These are phyloP conservation scores for Panus rudis DNA, from an alignment of 768 basidiomycete genomes.

Conservation along the genomic window DNA sequence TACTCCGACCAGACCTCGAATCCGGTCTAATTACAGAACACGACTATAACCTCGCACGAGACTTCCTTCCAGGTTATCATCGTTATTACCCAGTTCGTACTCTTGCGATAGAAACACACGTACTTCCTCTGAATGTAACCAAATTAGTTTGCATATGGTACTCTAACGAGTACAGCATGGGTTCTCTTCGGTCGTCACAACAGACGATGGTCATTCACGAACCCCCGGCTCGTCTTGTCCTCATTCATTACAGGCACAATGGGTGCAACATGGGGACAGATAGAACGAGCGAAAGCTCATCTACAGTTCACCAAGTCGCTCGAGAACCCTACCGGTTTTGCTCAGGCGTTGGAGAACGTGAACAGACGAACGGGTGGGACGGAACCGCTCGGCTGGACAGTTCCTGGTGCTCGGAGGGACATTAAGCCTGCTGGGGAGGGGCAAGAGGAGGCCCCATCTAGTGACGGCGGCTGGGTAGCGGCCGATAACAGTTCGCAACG, in stretches of 20 bases:
- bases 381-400: constrained; percentile 7
- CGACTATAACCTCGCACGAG: constrained; percentile 50
- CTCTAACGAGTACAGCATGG: too few relatives aligned
- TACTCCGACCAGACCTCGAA: constrained; percentile 47
- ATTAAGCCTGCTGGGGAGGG: constrained; percentile 7
- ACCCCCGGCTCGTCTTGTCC: too few relatives aligned
- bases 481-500: too few relatives aligned
- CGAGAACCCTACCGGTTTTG: constrained; percentile 24
- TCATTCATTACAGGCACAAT: too few relatives aligned
- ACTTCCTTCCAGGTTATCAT: constrained; percentile 46
- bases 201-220: too few relatives aligned
- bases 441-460: constrained; percentile 6
- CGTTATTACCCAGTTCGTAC: constrained; percentile 37
- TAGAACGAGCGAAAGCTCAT: constrained; percentile 20
- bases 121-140: too few relatives aligned
- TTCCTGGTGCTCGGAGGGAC: too few relatives aligned
- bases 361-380: constrained; percentile 15
- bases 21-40: constrained; percentile 40
- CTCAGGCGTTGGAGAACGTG: constrained; percentile 26
- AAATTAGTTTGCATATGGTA: too few relatives aligned
- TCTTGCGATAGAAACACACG: constrained; percentile 9
- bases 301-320: constrained; percentile 25
- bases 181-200: too few relatives aligned
- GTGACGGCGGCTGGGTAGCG: constrained; percentile 8
- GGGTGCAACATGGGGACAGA: constrained; percentile 8